These are phyloP conservation scores for Gloeostereum incarnatum DNA, from an alignment of 768 basidiomycete genomes.

Conservation along the genomic window DNA sequence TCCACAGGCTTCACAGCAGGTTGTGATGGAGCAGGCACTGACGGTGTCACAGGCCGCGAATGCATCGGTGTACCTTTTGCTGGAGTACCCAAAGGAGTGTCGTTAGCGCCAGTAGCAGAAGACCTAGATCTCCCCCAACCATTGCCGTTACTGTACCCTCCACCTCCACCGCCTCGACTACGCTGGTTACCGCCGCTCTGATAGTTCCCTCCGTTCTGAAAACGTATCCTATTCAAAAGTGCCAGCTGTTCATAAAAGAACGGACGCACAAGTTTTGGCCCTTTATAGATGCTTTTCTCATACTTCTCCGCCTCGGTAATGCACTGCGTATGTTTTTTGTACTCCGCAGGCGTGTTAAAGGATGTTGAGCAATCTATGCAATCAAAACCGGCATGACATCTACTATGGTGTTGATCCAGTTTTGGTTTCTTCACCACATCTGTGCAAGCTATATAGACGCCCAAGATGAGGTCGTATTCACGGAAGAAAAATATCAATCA, in stretches of 20 bases:
- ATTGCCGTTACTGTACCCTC: constrained; percentile 21
- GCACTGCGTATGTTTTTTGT: constrained; percentile 77
- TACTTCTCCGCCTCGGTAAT: constrained; percentile 93
- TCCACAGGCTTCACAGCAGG: constrained; percentile 1
- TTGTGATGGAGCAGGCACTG: not conserved
- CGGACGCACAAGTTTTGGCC: constrained; percentile 36
- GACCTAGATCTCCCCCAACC: constrained; percentile 18
- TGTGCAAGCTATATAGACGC: constrained; percentile 45
- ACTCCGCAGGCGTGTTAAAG: constrained; percentile 68
- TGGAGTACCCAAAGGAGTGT: constrained; percentile 61
- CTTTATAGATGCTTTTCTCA: constrained; percentile 79
- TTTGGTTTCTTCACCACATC: constrained; percentile 94
- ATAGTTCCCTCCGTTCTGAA: too few relatives aligned
- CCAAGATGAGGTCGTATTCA: not conserved
- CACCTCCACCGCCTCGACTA: constrained; percentile 17
- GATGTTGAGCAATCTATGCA: constrained; percentile 87
- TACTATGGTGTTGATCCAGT: constrained; percentile 64
- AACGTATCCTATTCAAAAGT: too few relatives aligned
- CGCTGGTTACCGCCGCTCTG: constrained; percentile 6
- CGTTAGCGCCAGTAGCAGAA: constrained; percentile 55
- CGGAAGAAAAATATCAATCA: not conserved
- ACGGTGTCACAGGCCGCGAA: constrained; percentile 8
- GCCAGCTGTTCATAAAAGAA: too few relatives aligned
- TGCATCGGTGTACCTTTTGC: constrained; percentile 11
- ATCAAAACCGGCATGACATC: constrained; percentile 63